These are phyloP conservation scores for Kwoniella bestiolae DNA, from an alignment of 768 basidiomycete species.

Conservation along the genomic window DNA sequence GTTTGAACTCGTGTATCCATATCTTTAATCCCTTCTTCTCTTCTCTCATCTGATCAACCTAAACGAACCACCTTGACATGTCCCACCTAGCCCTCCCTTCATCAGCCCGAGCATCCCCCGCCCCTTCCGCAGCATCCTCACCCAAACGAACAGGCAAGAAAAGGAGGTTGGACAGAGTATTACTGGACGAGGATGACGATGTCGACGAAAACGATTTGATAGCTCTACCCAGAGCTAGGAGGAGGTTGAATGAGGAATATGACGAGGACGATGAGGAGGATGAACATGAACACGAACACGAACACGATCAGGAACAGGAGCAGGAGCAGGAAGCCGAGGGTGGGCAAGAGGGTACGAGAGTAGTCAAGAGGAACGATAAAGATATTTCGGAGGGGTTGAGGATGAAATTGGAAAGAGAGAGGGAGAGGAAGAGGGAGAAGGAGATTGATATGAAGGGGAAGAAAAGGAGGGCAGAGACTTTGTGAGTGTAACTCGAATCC, in stretches of 20 bases:
- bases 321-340: constrained; percentile 13
- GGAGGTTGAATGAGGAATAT: constrained; percentile 30
- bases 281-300: constrained; percentile 17
- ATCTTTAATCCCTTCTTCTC: background rate
- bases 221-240: constrained; percentile 15
- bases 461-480: constrained; percentile 29
- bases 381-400: constrained; percentile 3
- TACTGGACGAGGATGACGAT: constrained; percentile 42
- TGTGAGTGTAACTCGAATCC: constrained; percentile 29
- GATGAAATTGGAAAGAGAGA: constrained; percentile 14
- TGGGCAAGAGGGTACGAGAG: background rate
- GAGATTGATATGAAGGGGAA: constrained; percentile 34
- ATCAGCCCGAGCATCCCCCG: constrained; percentile 14
- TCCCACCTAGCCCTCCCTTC: constrained; percentile 13
- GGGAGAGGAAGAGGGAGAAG: constrained; percentile 18
- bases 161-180: constrained; percentile 13
- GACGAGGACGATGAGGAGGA: constrained; percentile 28
- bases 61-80: background rate
- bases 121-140: constrained; percentile 13
- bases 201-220: constrained; percentile 35
- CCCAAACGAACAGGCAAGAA: constrained; percentile 7
- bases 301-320: constrained; percentile 17
- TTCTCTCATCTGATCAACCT: background rate
- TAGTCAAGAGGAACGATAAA: background rate
- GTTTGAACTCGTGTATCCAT: too few species aligned